Evolutionary conservation across 129 eudicot species (phyloP).

Genomic region (Smallanthus sonchifolius): DNA sequence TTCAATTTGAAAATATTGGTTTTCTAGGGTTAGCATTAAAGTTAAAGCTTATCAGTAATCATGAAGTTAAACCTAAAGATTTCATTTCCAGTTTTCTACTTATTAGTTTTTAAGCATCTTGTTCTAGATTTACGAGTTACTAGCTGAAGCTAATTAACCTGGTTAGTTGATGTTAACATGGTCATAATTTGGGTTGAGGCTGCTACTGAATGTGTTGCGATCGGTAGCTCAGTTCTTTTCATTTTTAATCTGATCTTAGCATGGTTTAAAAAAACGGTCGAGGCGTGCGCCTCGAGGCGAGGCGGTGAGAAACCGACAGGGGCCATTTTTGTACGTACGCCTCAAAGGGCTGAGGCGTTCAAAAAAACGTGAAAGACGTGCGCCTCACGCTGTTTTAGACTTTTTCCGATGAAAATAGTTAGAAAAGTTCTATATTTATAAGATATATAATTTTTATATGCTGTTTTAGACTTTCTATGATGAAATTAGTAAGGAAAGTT

Average conservation of each 20-base stretch:
- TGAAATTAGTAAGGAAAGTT: too few species aligned
- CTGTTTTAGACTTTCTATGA: too few species aligned
- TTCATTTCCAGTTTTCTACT: neutral
- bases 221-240: neutral
- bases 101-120: neutral
- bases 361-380: too few species aligned
- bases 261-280: too few species aligned
- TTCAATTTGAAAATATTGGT: conserved; percentile 4
- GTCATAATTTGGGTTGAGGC: neutral
- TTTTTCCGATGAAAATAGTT: too few species aligned
- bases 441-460: too few species aligned
- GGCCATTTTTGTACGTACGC: too few species aligned
- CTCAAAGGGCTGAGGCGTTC: too few species aligned
- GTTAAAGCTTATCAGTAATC: neutral
- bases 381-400: too few species aligned
- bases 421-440: too few species aligned
- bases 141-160: neutral
- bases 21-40: neutral
- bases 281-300: too few species aligned
- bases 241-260: neutral
- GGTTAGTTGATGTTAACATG: conserved; percentile 7
- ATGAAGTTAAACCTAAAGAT: neutral
- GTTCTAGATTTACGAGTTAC: neutral
- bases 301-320: too few species aligned
- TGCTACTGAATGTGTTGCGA: neutral